phyloP scores from a whole-genome alignment of 139 green algal genomes.

The Gonium pectorale region DNA sequence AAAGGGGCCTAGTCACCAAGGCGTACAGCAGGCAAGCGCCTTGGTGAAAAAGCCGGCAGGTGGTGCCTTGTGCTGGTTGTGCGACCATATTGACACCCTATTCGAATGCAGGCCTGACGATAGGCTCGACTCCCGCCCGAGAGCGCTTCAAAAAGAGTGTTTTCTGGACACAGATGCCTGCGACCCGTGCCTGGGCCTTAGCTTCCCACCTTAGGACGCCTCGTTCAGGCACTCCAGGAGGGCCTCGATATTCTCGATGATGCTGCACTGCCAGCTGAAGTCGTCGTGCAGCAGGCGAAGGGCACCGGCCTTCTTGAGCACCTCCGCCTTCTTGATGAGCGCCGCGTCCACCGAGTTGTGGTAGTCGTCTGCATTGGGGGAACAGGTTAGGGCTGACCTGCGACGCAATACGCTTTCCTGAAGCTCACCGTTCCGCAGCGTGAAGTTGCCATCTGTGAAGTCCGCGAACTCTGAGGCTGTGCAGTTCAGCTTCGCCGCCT shows the following conservation, averaged over 20 bases:
- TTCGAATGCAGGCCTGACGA: too few species aligned
- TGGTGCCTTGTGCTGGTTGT: too few species aligned
- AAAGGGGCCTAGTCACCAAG: too few species aligned
- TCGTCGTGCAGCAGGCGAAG: background rate
- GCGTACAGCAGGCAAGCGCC: too few species aligned
- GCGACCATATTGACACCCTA: too few species aligned
- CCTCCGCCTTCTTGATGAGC: conserved; percentile 4
- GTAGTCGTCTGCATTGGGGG: background rate
- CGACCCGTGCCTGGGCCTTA: too few species aligned
- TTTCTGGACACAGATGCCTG: too few species aligned
- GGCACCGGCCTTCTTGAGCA: background rate
- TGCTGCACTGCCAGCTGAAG: conserved; percentile 21
- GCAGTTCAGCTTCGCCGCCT: background rate
- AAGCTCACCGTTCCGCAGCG: background rate
- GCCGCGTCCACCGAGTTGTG: background rate
- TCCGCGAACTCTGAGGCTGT: background rate
- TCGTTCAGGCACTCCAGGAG: conserved; percentile 3
- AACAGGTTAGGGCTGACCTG: background rate
- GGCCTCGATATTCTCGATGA: conserved; percentile 14
- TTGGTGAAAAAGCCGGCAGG: too few species aligned
- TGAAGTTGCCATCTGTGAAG: background rate
- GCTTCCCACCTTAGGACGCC: background rate
- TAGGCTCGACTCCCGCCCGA: too few species aligned
- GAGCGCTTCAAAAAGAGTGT: too few species aligned
- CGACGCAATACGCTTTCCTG: background rate